Evolutionary conservation across 495 filamentous ascomycete genomes (phyloP).

Genomic region (Hypomontagnella submonticulosa): DNA sequence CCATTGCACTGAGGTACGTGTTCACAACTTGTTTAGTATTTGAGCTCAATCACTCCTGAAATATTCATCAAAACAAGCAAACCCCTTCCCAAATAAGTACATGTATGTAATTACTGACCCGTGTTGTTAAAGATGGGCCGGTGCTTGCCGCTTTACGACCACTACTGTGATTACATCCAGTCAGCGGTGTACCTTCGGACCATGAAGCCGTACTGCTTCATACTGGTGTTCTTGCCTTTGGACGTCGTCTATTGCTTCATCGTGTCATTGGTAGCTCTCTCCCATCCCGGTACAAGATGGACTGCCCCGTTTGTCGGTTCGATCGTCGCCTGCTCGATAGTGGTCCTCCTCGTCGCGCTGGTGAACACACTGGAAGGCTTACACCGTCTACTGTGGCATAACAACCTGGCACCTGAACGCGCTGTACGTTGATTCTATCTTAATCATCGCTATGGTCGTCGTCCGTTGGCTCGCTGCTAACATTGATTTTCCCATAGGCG

Average conservation of each 20-base stretch:
- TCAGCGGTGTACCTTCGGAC: conserved; percentile 28
- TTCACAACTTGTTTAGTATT: too few species aligned
- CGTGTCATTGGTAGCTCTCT: neutral
- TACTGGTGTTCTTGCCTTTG: conserved; percentile 23
- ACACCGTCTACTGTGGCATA: conserved; percentile 2
- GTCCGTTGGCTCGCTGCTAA: too few species aligned
- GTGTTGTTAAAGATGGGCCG: neutral
- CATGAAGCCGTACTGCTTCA: conserved; percentile 26
- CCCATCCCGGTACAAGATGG: neutral
- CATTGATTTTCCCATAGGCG: neutral
- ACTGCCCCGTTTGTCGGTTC: conserved; percentile 7
- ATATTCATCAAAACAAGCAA: too few species aligned
- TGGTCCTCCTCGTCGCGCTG: neutral
- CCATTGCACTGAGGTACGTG: conserved; percentile 22
- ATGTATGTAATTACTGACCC: too few species aligned
- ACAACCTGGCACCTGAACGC: neutral
- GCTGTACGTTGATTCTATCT: neutral
- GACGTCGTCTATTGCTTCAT: conserved; percentile 19
- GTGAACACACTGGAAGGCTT: neutral
- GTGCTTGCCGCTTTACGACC: conserved; percentile 27
- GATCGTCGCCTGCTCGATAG: neutral
- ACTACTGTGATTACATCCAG: conserved; percentile 15
- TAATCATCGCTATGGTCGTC: too few species aligned
- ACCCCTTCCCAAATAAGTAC: too few species aligned
- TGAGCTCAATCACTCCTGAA: too few species aligned